These are phyloP conservation scores for Verticillium isaacii DNA, from an alignment of 2,329 filamentous ascomycete genomes.

Conservation along the genomic window DNA sequence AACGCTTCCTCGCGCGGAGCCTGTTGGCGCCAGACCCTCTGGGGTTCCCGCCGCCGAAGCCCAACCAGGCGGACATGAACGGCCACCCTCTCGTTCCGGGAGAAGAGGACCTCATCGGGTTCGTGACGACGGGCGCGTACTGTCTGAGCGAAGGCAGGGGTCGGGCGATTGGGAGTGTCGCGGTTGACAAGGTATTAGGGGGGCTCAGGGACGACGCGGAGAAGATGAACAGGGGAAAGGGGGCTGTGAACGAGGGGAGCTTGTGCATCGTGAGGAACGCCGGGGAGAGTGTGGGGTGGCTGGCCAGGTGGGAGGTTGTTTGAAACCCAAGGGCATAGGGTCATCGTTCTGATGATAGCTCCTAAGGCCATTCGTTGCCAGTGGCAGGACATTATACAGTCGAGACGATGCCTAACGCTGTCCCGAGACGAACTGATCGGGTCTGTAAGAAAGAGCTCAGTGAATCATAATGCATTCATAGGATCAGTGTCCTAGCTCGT, in stretches of 20 bases:
- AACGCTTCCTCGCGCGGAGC: conserved; percentile 40
- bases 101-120: conserved; percentile 76
- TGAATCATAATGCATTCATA: not conserved
- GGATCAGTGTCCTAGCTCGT: not conserved
- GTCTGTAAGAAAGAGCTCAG: not conserved
- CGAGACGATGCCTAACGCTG: too few relatives aligned
- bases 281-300: conserved; percentile 72
- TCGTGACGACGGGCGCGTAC: conserved; percentile 82
- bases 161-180: conserved; percentile 69
- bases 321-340: conserved; percentile 20
- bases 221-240: conserved; percentile 15
- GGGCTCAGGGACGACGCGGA: conserved; percentile 19
- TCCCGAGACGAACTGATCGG: not conserved
- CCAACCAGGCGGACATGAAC: conserved; percentile 32
- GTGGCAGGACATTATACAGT: too few relatives aligned
- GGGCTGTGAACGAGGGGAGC: conserved; percentile 35
- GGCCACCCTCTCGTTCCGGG: conserved; percentile 66
- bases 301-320: conserved; percentile 72
- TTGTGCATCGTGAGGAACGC: conserved; percentile 79
- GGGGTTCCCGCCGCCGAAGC: conserved; percentile 28
- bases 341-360: not conserved
- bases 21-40: conserved; percentile 33
- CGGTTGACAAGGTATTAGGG: conserved; percentile 51
- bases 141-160: conserved; percentile 73
- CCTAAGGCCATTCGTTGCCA: too few relatives aligned